Evolutionary conservation across 2,329 filamentous ascomycete species (phyloP).

Genomic region (Chaetomium strumarium): DNA sequence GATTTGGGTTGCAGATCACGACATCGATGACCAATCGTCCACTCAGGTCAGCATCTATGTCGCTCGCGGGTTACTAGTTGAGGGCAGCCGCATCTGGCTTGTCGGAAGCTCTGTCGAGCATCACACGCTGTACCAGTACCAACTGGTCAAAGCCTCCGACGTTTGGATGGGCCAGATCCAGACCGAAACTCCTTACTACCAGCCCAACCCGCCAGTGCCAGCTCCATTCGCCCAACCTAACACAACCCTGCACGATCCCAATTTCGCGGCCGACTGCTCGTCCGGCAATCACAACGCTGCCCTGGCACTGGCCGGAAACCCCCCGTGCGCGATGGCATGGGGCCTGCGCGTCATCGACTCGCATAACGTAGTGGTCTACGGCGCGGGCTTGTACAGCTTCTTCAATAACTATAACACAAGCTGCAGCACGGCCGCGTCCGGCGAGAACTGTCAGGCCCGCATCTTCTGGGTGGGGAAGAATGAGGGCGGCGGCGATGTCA

Average conservation of each 20-base stretch:
- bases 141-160: conserved; percentile 54
- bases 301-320: conserved; percentile 19
- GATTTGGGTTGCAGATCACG: conserved; percentile 46
- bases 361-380: conserved; percentile 50
- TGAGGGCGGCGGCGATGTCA: conserved; percentile 16
- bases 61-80: conserved; percentile 44
- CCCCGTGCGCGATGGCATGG: conserved; percentile 54
- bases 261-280: conserved; percentile 43
- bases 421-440: conserved; percentile 37
- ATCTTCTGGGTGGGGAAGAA: conserved; percentile 30
- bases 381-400: conserved; percentile 61
- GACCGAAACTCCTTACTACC: conserved; percentile 67
- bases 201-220: conserved; percentile 56
- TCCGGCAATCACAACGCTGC: conserved; percentile 8
- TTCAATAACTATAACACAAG: conserved; percentile 56
- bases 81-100: conserved; percentile 51
- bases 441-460: conserved; percentile 40
- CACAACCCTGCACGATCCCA: conserved; percentile 39
- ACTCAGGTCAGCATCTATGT: conserved; percentile 45
- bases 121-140: conserved; percentile 62
- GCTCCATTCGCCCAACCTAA: conserved; percentile 46
- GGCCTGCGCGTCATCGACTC: conserved; percentile 55
- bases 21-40: conserved; percentile 41
- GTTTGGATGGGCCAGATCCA: conserved; percentile 60
- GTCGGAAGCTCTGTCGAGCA: conserved; percentile 63